Evolutionary conservation across 371 early-diverging fungal species (phyloP).

Genomic region (Mucor lusitanicus): DNA sequence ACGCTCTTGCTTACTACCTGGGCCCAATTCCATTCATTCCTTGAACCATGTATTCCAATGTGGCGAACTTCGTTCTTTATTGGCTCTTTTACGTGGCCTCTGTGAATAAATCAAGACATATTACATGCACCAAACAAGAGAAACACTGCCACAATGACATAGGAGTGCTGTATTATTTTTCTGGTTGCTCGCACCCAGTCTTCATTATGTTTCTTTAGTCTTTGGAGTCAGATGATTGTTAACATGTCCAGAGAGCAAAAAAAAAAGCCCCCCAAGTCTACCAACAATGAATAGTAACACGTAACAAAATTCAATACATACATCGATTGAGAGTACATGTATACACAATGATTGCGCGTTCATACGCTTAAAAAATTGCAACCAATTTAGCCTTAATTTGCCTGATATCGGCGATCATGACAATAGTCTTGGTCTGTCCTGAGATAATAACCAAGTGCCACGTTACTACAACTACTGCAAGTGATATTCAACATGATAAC

Average conservation of each 20-base stretch:
- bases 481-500: background rate
- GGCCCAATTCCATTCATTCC: no score
- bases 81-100: no score
- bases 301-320: background rate
- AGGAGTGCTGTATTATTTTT: background rate
- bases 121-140: no score
- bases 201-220: background rate
- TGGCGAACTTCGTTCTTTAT: no score
- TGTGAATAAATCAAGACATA: no score
- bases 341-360: background rate
- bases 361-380: background rate
- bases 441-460: background rate
- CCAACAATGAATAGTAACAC: background rate
- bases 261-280: background rate
- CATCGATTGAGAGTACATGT: no score
- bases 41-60: no score
- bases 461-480: background rate
- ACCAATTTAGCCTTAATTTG: background rate
- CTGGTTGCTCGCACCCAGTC: slow-evolving; percentile 2
- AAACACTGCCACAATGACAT: no score
- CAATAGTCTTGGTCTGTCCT: background rate
- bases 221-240: slow-evolving; percentile 2
- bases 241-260: background rate
- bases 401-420: background rate
- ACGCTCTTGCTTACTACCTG: no score